Evolutionary conservation across 768 basidiomycete genomes (phyloP), one percentile per base, ranked within the genome.

Genomic region (Nevesoporus exiguus): DNA sequence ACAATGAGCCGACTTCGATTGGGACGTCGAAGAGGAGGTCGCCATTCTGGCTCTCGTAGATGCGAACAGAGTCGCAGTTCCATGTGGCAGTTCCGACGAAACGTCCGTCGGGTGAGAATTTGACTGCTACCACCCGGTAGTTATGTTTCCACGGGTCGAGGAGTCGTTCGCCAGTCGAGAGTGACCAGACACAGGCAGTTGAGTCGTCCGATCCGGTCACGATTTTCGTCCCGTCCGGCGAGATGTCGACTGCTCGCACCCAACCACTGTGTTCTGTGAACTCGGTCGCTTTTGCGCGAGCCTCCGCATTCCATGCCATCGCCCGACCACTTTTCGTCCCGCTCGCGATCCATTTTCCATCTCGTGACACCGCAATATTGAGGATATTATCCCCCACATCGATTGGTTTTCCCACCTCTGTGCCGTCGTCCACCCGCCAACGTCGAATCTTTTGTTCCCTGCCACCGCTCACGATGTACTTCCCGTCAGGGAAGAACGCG

Each of bases 101-200:
- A 5, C 1, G 15, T n/a, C 50, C 55, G 11, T 57, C 5, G 2
- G 51, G 55, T 0, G 44, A 58, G 14, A 59, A 58, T 14, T 50
- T 58, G 31, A 11, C 44, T 1, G 44, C 33, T 1, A 9, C 27
- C 3, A 51, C 19, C 2, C 1, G 0, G 17, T 10, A 0, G 5
- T 27, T n/a, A 36, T 55, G 47, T 14, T 25, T 0, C 15, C 25
- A 29, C 0, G 25, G 44, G 1, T 19, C 21, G 1, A 52, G 17
- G 1, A 27, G 15, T n/a, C 25, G 42, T 8, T 24, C 0, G 11
- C 58, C 51, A 11, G 13, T 41, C 5, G 15, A 21, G 3, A 46
- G 27, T 15, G 37, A 43, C 42, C 42, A 43, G 37, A 57, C 40
- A 2, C 22, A 44, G 24, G 29, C 34, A 11, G 22, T 47, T 10